Evolutionary conservation across 768 basidiomycete genomes (phyloP), one percentile per base, ranked within the genome.

Genomic region (Stropharia rugosoannulata): DNA sequence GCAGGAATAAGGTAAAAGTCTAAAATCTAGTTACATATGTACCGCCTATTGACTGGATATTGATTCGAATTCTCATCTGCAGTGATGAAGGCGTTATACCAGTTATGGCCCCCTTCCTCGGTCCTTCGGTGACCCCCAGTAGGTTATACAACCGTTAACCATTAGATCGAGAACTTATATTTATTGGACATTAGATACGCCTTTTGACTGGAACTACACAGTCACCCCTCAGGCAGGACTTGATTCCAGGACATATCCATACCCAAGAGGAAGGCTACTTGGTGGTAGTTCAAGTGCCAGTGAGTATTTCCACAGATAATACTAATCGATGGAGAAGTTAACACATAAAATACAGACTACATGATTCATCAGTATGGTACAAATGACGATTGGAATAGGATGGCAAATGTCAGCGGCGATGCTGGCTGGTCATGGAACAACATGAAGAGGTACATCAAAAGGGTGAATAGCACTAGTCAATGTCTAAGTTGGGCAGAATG

Each of bases 361-460:
- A 67, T 76, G 66, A 64, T 71, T 15, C 73, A 71, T 52, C 73
- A 71, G 3, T 67, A 70, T 25, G 70, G 75, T 2, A 61, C 73
- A 1, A 61, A 45, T 5, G 75, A 75, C n/a, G 76, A 78, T 43
- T 76, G 63, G 55, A 65, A 78, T 42, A 69, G 71, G 25, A 70
- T 67, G 11, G 73, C 70, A 4, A 46, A 52, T 8, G 54, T 73
- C 16, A 70, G 71, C 9, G 69, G 68, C 5, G 74, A 78, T 56
- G 15, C 53, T 11, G 70, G 72, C 13, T 77, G 73, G 75, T 64
- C 60, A 10, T 78, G 76, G 76, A 57, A 66, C 18, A 65, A 63
- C 13, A 66, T 78, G 41, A 62, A 65, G n/a, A 64, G 68, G 35
- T 76, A 72, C 55, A 65, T 70, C 45, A 54, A 59, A 38, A 70